Conservation (phyloP, 345 rosid species). For the Aquilaria sinensis region DNA sequence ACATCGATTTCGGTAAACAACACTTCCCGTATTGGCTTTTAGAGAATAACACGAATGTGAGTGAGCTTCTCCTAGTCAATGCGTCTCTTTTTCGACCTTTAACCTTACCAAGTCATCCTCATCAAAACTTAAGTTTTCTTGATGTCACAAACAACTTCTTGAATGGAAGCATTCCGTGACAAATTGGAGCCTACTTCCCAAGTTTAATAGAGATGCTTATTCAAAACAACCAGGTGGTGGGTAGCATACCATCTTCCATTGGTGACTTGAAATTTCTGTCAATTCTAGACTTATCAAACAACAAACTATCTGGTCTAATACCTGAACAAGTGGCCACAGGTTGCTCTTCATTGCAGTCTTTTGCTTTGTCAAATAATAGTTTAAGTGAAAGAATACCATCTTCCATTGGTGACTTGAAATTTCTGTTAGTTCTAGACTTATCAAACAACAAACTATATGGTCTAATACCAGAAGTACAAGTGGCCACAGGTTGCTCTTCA, state of each 20-base stretch:
- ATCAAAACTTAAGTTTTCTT: neutral
- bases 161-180: neutral
- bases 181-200: constrained; percentile 11
- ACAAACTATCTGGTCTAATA: constrained; percentile 10
- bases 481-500: no score
- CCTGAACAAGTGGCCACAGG: no score
- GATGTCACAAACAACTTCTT: constrained; percentile 13
- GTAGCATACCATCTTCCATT: constrained; percentile 15
- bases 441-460: no score
- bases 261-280: neutral
- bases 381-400: no score
- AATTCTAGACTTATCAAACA: constrained; percentile 19
- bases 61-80: accelerated
- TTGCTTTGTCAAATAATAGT: no score
- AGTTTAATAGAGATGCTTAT: neutral
- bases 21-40: constrained; percentile 22
- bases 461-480: no score
- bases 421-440: no score
- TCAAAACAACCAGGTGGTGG: constrained; percentile 6
- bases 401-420: no score
- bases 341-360: no score
- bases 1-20: neutral
- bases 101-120: neutral
- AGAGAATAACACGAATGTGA: constrained; percentile 14
- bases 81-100: constrained; percentile 4